These are phyloP conservation scores for Salicornia ramosissima DNA, from an alignment of 148 eudicot species.

Conservation along the genomic window DNA sequence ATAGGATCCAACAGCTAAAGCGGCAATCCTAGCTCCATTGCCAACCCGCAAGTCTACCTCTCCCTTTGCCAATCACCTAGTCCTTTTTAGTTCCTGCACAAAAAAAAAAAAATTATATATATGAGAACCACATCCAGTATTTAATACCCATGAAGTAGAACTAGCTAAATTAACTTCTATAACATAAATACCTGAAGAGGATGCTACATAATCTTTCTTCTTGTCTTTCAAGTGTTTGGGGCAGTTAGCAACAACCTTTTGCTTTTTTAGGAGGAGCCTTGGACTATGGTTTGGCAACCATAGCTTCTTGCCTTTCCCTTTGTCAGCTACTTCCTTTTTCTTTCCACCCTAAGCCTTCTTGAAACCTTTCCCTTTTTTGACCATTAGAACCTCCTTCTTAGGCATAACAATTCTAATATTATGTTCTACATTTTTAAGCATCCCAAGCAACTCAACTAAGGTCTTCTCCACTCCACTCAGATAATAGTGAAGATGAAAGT, in stretches of 20 bases:
- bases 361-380: neutral
- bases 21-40: slow-evolving; percentile 9
- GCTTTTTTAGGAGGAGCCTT: too few relatives aligned
- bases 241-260: neutral
- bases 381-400: neutral
- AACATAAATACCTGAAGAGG: neutral
- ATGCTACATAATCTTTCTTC: neutral
- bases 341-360: neutral
- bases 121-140: neutral
- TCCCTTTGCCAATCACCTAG: neutral
- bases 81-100: neutral
- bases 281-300: too few relatives aligned
- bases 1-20: neutral
- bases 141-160: neutral
- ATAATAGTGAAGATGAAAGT: neutral
- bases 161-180: neutral
- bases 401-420: neutral
- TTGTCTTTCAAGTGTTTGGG: neutral
- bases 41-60: neutral
- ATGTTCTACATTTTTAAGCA: neutral
- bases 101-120: neutral
- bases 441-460: neutral
- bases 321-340: neutral
- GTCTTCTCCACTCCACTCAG: neutral
- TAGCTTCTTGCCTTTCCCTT: neutral